Conservation (phyloP, 495 filamentous ascomycete genomes). For the Daldinia loculata region DNA sequence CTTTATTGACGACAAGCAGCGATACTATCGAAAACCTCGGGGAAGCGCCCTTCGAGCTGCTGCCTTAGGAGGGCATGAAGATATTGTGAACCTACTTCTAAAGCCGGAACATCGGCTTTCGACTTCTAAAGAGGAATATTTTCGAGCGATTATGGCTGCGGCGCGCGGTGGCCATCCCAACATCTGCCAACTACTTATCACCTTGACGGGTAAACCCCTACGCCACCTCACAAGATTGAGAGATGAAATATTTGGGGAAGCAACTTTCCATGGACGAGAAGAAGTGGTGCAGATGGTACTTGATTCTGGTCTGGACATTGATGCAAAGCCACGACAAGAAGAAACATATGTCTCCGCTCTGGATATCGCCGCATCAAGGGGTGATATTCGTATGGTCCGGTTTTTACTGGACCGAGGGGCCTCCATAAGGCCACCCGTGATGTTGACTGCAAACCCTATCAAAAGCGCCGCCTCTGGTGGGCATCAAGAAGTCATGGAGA, state of each 20-base stretch:
- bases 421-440: neutral
- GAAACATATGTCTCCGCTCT: neutral
- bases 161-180: neutral
- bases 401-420: neutral
- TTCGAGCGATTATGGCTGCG: neutral
- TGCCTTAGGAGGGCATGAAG: constrained; percentile 10
- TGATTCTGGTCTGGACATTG: neutral
- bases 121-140: neutral
- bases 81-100: constrained; percentile 7
- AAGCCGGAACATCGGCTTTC: neutral
- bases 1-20: neutral
- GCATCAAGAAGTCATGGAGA: neutral
- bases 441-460: neutral
- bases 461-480: neutral
- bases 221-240: neutral
- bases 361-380: neutral
- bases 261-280: neutral
- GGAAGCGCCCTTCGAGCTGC: constrained; percentile 2
- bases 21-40: neutral
- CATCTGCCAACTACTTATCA: neutral
- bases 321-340: neutral
- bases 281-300: neutral
- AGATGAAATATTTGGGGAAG: neutral
- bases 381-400: neutral
- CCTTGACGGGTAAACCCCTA: neutral